Evolutionary conservation across 2,329 filamentous ascomycete genomes (phyloP).

Genomic region (Xylaria sp.): DNA sequence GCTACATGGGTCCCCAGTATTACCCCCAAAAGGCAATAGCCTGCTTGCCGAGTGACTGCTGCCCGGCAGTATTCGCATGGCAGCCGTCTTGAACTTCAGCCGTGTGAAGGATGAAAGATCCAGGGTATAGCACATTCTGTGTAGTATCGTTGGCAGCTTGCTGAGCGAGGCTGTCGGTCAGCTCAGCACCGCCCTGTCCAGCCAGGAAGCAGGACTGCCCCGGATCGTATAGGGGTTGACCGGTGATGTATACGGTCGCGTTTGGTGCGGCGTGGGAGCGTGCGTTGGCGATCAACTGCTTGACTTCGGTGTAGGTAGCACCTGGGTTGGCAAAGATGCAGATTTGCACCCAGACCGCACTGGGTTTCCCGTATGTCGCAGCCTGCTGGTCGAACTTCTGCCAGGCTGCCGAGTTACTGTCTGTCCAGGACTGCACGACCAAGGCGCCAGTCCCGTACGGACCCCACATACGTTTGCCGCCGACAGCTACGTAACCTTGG

Average conservation of each 20-base stretch:
- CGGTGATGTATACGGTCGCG: conserved; percentile 47
- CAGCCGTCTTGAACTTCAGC: conserved; percentile 47
- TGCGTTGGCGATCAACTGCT: conserved; percentile 47
- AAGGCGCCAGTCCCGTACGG: conserved; percentile 47
- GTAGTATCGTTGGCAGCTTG: conserved; percentile 41
- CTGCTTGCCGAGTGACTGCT: conserved; percentile 44
- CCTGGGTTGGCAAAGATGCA: conserved; percentile 49
- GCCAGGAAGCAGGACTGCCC: conserved; percentile 32
- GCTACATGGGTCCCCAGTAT: background rate
- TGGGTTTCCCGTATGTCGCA: conserved; percentile 41
- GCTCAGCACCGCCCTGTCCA: conserved; percentile 35
- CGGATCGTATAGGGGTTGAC: conserved; percentile 47
- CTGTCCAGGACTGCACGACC: conserved; percentile 49
- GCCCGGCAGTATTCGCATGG: conserved; percentile 46
- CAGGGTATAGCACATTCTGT: conserved; percentile 43
- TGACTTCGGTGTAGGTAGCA: conserved; percentile 47
- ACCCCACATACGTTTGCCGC: conserved; percentile 46
- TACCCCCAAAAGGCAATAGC: conserved; percentile 42
- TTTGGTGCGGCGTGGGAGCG: conserved; percentile 44
- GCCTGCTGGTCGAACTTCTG: conserved; percentile 44
- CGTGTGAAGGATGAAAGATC: conserved; percentile 43
- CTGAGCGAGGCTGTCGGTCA: conserved; percentile 42
- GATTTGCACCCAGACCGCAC: conserved; percentile 47
- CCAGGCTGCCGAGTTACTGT: conserved; percentile 44
- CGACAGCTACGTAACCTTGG: conserved; percentile 46